phyloP scores from a whole-genome alignment of 1,139 yeast species.

The Hemisphaericaspora xylofermentans region DNA sequence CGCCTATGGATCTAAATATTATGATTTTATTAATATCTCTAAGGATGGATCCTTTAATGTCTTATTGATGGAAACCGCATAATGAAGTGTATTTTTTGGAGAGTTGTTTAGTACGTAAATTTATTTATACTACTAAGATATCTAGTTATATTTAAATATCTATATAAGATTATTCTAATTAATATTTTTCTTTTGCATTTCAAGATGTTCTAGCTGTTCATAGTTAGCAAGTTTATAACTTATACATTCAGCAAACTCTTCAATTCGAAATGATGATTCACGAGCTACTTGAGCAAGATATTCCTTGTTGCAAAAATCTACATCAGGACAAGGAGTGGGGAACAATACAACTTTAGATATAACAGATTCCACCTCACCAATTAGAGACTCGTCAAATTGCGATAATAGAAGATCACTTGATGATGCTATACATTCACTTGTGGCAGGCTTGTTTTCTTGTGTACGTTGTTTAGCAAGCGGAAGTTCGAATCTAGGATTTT shows the following conservation, averaged over 20 bases:
- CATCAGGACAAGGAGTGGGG: neutral
- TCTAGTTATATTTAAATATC: neutral
- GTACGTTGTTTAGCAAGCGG: neutral
- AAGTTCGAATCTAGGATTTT: constrained; percentile 1
- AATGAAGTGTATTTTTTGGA: neutral
- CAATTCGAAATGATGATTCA: constrained; percentile 1
- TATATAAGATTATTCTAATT: neutral
- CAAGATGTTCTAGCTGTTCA: neutral
- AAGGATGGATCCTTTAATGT: neutral
- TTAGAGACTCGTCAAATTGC: neutral
- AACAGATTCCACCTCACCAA: neutral
- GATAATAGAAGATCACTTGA: constrained; percentile 1
- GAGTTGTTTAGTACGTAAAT: neutral
- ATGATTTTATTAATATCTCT: neutral
- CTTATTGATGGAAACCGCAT: neutral
- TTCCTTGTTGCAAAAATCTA: neutral
- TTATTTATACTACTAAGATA: neutral
- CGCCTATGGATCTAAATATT: neutral
- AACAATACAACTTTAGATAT: no score
- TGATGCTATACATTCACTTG: neutral
- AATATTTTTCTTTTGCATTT: neutral
- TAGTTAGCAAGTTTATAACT: constrained; percentile 1
- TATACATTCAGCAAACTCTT: constrained; percentile 2
- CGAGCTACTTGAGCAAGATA: constrained; percentile 2
- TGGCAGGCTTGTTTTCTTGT: neutral